Percentiles rank a stretch among this genome's conserved stretches.
Conservation (phyloP, 495 filamentous ascomycete species). For the Penicillium robsamsonii region DNA sequence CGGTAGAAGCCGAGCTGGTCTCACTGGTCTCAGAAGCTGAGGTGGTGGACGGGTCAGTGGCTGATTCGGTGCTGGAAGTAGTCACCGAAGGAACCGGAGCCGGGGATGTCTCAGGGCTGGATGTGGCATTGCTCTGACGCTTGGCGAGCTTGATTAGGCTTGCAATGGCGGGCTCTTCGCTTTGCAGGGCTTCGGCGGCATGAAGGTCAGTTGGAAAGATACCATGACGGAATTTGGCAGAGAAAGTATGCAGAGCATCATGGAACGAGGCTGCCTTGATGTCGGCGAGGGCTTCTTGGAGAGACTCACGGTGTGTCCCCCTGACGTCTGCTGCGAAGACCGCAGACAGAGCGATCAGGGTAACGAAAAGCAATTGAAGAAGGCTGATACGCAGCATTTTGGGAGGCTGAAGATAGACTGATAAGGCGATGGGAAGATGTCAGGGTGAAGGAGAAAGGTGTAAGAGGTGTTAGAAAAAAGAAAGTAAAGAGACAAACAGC, state of each 20-base stretch:
- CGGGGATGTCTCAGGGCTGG: slow-evolving; percentile 15
- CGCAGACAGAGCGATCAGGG: slow-evolving; percentile 18
- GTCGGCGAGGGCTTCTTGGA: slow-evolving; percentile 41
- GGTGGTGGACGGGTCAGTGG: slow-evolving; percentile 8
- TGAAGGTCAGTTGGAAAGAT: slow-evolving; percentile 47
- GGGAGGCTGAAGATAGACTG: slow-evolving; percentile 7
- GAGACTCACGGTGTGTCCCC: slow-evolving; percentile 27
- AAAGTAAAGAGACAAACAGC: neutral
- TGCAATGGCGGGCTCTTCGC: slow-evolving; percentile 46
- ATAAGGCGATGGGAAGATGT: slow-evolving; percentile 21
- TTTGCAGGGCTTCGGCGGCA: slow-evolving; percentile 48
- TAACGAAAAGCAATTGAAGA: slow-evolving; percentile 23
- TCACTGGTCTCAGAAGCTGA: neutral
- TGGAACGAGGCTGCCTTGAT: slow-evolving; percentile 45
- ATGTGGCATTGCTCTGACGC: slow-evolving; percentile 37
- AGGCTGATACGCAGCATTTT: slow-evolving; percentile 27
- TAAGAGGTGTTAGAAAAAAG: neutral
- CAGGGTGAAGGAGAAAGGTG: slow-evolving; percentile 12
- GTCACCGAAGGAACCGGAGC: slow-evolving; percentile 16
- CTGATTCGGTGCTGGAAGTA: slow-evolving; percentile 16
- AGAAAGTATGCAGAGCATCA: slow-evolving; percentile 48
- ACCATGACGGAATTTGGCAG: slow-evolving; percentile 51
- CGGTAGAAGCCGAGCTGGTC: slow-evolving; percentile 6
- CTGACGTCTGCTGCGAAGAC: slow-evolving; percentile 24
- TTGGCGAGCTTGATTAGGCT: slow-evolving; percentile 43